Conservation (phyloP, 164 flowering plant genomes). For the Magnolia officinalis region DNA sequence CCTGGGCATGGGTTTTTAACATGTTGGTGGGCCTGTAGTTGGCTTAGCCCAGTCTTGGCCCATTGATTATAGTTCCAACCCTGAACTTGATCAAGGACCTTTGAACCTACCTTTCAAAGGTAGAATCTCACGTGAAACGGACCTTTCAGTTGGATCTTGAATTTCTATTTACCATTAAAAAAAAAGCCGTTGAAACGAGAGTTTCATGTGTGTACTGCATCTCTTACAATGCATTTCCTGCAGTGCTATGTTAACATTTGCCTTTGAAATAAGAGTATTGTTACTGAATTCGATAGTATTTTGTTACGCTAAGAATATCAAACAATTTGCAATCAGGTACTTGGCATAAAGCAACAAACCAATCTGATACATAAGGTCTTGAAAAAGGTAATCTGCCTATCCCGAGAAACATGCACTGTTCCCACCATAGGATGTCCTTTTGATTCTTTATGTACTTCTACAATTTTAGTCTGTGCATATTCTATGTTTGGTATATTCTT, state of each 20-base stretch:
- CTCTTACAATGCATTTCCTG: not conserved
- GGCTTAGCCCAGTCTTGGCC: no score
- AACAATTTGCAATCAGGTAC: conserved; percentile 39
- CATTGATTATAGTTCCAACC: not conserved
- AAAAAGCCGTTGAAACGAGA: not conserved
- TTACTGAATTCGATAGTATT: not conserved
- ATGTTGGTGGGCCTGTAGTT: no score
- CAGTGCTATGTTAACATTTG: not conserved
- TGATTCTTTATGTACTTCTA: not conserved
- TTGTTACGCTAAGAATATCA: not conserved
- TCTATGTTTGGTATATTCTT: not conserved
- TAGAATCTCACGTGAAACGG: not conserved
- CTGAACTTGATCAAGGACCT: not conserved
- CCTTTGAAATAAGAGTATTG: not conserved
- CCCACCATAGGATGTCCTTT: not conserved
- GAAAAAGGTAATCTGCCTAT: conserved; percentile 44
- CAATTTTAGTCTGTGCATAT: not conserved
- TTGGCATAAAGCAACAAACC: conserved; percentile 43
- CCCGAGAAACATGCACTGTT: not conserved
- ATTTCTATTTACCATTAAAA: not conserved
- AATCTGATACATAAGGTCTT: conserved; percentile 64
- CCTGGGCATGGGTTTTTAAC: no score
- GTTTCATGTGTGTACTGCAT: not conserved
- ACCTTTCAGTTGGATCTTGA: not conserved
- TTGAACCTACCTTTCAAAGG: not conserved